A percentile compares a stretch with the other conserved stretches of the same genome.
phyloP scores from a whole-genome alignment of 768 basidiomycete species.

The Tubosaeta sp. region DNA sequence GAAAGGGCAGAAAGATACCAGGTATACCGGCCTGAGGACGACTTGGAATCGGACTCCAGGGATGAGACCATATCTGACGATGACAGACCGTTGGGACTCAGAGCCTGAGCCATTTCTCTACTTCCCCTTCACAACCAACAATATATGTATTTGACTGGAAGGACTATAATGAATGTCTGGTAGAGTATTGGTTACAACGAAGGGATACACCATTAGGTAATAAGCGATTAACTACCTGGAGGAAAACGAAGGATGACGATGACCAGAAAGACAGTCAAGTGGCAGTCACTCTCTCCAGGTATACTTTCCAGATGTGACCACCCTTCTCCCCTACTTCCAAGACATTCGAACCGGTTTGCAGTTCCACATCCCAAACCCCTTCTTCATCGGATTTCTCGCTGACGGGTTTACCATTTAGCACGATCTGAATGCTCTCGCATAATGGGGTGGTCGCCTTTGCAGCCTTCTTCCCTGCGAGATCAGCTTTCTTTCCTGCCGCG shows the following conservation, averaged over 20 bases:
- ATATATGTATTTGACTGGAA: constrained; percentile 7
- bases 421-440: constrained; percentile 53
- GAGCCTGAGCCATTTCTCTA: constrained; percentile 7
- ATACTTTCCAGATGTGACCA: constrained; percentile 68
- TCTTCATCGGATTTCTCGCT: constrained; percentile 42
- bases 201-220: constrained; percentile 31
- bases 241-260: constrained; percentile 6
- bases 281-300: constrained; percentile 44
- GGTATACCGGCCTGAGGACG: constrained; percentile 60
- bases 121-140: not conserved
- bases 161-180: constrained; percentile 14
- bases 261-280: constrained; percentile 15
- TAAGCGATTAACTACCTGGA: constrained; percentile 26
- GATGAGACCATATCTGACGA: constrained; percentile 13
- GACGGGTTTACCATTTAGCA: constrained; percentile 55
- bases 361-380: constrained; percentile 59
- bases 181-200: constrained; percentile 26
- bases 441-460: constrained; percentile 37
- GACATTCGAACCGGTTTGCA: constrained; percentile 55
- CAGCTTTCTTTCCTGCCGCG: constrained; percentile 29
- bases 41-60: constrained; percentile 21
- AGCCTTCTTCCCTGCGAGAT: constrained; percentile 39
- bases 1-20: constrained; percentile 60
- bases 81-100: constrained; percentile 19
- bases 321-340: constrained; percentile 73